These are phyloP conservation scores for Mimosa pudica DNA, from an alignment of 306 rosid genomes.

Conservation along the genomic window DNA sequence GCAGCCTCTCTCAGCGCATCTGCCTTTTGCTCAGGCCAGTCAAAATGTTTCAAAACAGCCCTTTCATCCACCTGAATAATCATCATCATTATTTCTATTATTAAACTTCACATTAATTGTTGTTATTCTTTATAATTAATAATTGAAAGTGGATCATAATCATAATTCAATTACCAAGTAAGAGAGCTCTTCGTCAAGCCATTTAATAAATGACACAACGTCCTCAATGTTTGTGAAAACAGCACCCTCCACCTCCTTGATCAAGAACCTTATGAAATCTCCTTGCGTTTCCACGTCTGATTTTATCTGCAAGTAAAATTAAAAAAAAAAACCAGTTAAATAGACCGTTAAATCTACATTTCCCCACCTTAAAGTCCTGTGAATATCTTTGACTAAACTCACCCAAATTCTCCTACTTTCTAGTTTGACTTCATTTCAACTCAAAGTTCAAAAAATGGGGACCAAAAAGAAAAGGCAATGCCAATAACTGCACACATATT, in stretches of 20 bases:
- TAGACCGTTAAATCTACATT: not conserved
- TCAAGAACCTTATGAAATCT: constrained; percentile 84
- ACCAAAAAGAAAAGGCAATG: constrained; percentile 8
- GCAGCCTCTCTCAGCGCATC: constrained; percentile 98
- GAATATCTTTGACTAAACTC: constrained; percentile 23
- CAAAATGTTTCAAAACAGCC: constrained; percentile 93
- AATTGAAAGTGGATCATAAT: not conserved
- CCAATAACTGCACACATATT: constrained; percentile 40
- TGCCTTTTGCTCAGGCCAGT: constrained; percentile 98
- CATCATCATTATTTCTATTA: not conserved
- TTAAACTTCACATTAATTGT: not conserved
- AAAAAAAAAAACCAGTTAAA: no score
- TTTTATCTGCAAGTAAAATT: constrained; percentile 62
- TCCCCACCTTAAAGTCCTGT: not conserved
- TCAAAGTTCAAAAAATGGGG: not conserved
- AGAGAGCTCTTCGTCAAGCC: constrained; percentile 98
- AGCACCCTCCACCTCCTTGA: constrained; percentile 89
- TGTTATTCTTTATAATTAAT: not conserved
- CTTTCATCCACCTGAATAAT: constrained; percentile 84
- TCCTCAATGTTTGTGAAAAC: constrained; percentile 80
- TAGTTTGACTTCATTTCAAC: constrained; percentile 9
- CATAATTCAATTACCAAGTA: constrained; percentile 58
- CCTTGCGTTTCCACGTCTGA: constrained; percentile 97
- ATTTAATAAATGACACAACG: constrained; percentile 93
- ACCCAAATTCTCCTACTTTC: not conserved